Conservation (phyloP, 441 rosid species). For the Sinapis alba region DNA sequence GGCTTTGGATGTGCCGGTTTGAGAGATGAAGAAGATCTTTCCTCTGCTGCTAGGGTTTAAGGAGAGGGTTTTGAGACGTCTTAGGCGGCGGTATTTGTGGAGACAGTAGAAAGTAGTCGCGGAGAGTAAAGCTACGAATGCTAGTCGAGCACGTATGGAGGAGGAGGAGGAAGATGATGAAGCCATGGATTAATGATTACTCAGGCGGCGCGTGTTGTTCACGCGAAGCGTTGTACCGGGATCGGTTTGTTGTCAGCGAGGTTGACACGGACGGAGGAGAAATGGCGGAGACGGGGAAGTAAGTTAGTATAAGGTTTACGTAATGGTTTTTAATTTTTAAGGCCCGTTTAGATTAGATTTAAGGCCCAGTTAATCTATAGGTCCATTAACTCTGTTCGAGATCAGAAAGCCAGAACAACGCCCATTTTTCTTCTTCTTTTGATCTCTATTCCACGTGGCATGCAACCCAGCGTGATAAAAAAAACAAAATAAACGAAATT, state of each 20-base stretch:
- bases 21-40: conserved; percentile 73
- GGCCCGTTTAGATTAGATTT: background rate
- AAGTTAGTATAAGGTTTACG: conserved; percentile 12
- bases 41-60: conserved; percentile 50
- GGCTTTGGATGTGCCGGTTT: conserved; percentile 78
- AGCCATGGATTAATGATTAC: conserved; percentile 9
- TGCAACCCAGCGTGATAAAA: background rate
- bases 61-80: conserved; percentile 43
- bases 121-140: conserved; percentile 76
- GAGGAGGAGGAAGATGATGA: conserved; percentile 51
- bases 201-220: conserved; percentile 36
- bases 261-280: background rate
- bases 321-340: conserved; percentile 4
- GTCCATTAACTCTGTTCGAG: background rate
- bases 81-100: conserved; percentile 76
- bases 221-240: conserved; percentile 5
- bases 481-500: too few species aligned
- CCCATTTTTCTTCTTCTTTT: background rate
- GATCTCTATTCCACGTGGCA: conserved; percentile 30
- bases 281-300: conserved; percentile 5
- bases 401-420: conserved; percentile 1
- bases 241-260: background rate
- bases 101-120: conserved; percentile 79
- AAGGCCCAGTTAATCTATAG: conserved; percentile 11
- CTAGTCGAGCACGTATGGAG: conserved; percentile 55